Evolutionary conservation across 257 asterid species (phyloP).

Genomic region (Coffea eugenioides): DNA sequence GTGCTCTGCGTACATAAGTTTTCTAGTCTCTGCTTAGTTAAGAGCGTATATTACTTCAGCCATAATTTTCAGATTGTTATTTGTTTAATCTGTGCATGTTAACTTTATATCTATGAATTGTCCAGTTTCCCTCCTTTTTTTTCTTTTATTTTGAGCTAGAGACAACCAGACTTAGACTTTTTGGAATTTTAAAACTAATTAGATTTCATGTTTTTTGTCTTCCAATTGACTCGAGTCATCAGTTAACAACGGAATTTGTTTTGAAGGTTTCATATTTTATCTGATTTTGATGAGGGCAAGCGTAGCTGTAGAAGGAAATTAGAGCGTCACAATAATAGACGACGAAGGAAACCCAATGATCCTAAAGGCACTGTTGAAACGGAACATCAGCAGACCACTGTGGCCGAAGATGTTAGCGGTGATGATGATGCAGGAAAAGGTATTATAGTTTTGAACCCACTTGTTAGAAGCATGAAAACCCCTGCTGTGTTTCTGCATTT

Average conservation of each 20-base stretch:
- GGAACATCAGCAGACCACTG: constrained; percentile 41
- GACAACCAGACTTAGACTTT: not conserved
- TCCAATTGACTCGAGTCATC: not conserved
- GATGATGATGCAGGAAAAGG: constrained; percentile 73
- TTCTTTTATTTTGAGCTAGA: not conserved
- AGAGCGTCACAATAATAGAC: constrained; percentile 85
- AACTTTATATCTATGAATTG: not conserved
- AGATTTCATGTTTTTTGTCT: not conserved
- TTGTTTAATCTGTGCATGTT: not conserved
- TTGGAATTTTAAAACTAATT: not conserved
- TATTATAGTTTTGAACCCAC: constrained; percentile 13
- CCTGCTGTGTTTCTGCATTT: not conserved
- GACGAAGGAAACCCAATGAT: constrained; percentile 70
- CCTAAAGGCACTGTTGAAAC: constrained; percentile 46
- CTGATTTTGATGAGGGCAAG: constrained; percentile 88
- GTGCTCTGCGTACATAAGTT: no score
- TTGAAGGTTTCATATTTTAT: constrained; percentile 77
- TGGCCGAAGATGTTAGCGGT: constrained; percentile 55
- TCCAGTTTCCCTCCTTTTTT: not conserved
- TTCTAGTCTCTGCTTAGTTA: not conserved
- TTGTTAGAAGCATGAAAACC: not conserved
- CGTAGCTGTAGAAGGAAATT: constrained; percentile 91
- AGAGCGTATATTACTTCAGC: not conserved
- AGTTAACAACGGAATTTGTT: constrained; percentile 12
- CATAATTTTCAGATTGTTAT: not conserved